These are phyloP conservation scores for Purpureocillium takamizusanense DNA, from an alignment of 2,329 filamentous ascomycete species.

Conservation along the genomic window DNA sequence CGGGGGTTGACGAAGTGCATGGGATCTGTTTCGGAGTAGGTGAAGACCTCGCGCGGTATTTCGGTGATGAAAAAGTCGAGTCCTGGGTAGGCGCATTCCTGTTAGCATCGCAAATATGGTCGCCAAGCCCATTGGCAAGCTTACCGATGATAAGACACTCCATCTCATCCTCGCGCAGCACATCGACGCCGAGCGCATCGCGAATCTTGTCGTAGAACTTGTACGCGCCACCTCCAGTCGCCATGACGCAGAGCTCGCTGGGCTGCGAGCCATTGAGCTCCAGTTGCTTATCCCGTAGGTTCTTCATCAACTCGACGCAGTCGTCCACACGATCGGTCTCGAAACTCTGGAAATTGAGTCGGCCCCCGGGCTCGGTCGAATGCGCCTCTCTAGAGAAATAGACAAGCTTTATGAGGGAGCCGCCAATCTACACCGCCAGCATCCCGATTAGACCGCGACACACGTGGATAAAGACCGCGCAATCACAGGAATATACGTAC, in stretches of 20 bases:
- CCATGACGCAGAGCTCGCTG: constrained; percentile 80
- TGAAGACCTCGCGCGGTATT: constrained; percentile 94
- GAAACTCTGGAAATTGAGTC: constrained; percentile 91
- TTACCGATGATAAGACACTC: constrained; percentile 90
- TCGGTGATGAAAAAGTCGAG: constrained; percentile 99
- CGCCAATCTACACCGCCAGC: constrained; percentile 64
- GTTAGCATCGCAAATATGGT: constrained; percentile 1
- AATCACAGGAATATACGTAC: constrained; percentile 41
- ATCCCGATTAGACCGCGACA: not conserved
- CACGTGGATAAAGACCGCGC: not conserved
- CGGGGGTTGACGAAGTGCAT: constrained; percentile 79
- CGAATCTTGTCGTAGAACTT: constrained; percentile 93
- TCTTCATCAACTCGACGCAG: constrained; percentile 84
- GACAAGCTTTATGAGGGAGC: constrained; percentile 90
- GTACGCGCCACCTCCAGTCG: constrained; percentile 90
- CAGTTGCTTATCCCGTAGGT: constrained; percentile 74
- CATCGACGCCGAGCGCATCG: constrained; percentile 75
- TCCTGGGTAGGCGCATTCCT: constrained; percentile 36
- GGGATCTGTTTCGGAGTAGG: constrained; percentile 81
- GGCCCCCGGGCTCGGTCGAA: constrained; percentile 71
- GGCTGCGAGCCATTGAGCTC: constrained; percentile 62
- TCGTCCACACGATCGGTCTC: constrained; percentile 92
- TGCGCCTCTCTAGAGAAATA: constrained; percentile 89
- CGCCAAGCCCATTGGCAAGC: too few relatives aligned
- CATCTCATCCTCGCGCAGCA: constrained; percentile 94